phyloP scores from a whole-genome alignment of 768 basidiomycete species.

The Macrolepiota fuliginosa region DNA sequence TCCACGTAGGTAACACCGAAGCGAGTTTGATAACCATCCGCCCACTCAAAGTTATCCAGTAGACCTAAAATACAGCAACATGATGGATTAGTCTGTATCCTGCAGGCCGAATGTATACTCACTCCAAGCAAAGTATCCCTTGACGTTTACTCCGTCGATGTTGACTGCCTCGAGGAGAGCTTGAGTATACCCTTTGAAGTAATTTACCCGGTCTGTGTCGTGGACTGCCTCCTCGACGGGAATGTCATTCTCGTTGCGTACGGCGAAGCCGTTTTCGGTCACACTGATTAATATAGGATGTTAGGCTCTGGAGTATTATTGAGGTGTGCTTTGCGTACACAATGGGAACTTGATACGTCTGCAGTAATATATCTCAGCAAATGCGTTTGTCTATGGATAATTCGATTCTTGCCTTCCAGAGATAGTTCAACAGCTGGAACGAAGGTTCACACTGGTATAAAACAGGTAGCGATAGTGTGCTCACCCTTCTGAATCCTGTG shows the following conservation, averaged over 20 bases:
- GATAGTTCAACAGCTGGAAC: slow-evolving; percentile 54
- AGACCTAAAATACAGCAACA: slow-evolving; percentile 27
- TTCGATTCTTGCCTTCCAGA: slow-evolving; percentile 50
- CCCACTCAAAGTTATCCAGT: slow-evolving; percentile 70
- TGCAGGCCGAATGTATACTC: slow-evolving; percentile 18
- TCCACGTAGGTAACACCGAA: slow-evolving; percentile 73
- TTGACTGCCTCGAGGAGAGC: slow-evolving; percentile 52
- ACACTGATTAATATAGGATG: slow-evolving; percentile 33
- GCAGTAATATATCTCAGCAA: not conserved
- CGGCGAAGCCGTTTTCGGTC: slow-evolving; percentile 69
- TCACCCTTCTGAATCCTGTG: slow-evolving; percentile 54
- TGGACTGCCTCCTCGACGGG: slow-evolving; percentile 47
- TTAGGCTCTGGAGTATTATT: not conserved
- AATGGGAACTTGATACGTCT: slow-evolving; percentile 47
- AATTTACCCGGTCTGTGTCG: slow-evolving; percentile 60
- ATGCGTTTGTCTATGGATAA: not conserved
- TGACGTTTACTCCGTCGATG: slow-evolving; percentile 56
- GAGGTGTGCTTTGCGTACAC: slow-evolving; percentile 36
- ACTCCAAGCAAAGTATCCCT: slow-evolving; percentile 70
- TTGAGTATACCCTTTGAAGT: slow-evolving; percentile 53
- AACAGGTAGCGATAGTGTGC: slow-evolving; percentile 12
- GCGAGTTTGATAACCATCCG: slow-evolving; percentile 62
- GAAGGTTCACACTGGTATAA: not conserved
- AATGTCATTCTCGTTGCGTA: slow-evolving; percentile 52
- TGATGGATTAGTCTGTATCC: not conserved